phyloP scores from a whole-genome alignment of 345 rosid genomes.

The Murraya koenigii region DNA sequence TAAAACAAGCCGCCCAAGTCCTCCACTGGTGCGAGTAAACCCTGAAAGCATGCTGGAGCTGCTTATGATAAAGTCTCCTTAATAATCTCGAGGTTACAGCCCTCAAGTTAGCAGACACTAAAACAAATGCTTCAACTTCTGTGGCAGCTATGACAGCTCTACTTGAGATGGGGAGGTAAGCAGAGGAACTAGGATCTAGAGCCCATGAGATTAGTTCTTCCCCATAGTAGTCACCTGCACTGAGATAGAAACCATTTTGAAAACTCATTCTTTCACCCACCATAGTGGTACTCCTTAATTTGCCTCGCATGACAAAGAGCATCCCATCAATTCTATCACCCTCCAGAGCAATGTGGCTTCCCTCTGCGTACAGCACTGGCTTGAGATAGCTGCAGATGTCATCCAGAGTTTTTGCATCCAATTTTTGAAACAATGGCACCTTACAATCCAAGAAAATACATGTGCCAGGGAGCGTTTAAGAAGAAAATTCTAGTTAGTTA shows the following conservation, averaged over 20 bases:
- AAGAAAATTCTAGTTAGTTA: not conserved
- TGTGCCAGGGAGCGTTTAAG: not conserved
- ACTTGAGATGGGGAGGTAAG: constrained; percentile 80
- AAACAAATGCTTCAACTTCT: constrained; percentile 91
- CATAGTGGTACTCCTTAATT: constrained; percentile 63
- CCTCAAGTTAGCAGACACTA: constrained; percentile 75
- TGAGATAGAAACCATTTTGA: constrained; percentile 64
- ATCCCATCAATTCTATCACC: constrained; percentile 92
- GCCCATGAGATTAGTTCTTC: constrained; percentile 97
- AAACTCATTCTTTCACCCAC: constrained; percentile 85
- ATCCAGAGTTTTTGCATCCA: constrained; percentile 81
- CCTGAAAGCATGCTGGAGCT: constrained; percentile 77
- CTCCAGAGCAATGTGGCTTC: constrained; percentile 76
- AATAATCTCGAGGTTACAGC: constrained; percentile 69
- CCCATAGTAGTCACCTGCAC: constrained; percentile 88
- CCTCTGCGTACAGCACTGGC: constrained; percentile 80
- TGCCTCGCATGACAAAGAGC: constrained; percentile 94
- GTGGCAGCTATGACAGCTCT: constrained; percentile 64
- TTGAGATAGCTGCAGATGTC: constrained; percentile 83
- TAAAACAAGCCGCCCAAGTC: constrained; percentile 90
- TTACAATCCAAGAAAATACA: constrained; percentile 16
- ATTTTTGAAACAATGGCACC: constrained; percentile 86
- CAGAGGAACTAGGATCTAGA: constrained; percentile 72
- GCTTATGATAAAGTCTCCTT: constrained; percentile 81
- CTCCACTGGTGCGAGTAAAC: constrained; percentile 87